Evolutionary conservation across 225 moss, liverwort and hornwort genomes (phyloP).

Genomic region (Pseudisothecium myosuroides): DNA sequence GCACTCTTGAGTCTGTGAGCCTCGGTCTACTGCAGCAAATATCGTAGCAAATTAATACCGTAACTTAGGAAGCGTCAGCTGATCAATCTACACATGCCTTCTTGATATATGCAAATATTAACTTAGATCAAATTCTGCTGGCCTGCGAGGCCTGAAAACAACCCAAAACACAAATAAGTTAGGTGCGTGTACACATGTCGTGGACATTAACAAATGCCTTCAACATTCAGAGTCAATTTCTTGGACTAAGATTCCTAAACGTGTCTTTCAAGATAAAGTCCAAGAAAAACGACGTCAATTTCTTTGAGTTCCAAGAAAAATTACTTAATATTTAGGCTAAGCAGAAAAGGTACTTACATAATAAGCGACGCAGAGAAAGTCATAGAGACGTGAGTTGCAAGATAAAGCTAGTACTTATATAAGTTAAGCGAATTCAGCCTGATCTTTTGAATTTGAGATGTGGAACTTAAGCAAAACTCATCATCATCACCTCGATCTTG

Average conservation of each 20-base stretch:
- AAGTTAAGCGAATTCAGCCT: neutral
- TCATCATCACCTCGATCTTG: neutral
- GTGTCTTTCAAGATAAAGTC: no score
- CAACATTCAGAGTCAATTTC: neutral
- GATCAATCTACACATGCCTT: slow-evolving; percentile 39
- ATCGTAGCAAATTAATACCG: neutral
- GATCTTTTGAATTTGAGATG: slow-evolving; percentile 39
- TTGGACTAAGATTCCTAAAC: neutral
- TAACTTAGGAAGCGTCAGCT: neutral
- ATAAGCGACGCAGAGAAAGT: neutral
- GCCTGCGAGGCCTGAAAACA: slow-evolving; percentile 46
- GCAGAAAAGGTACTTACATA: neutral
- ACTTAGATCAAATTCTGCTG: slow-evolving; percentile 42
- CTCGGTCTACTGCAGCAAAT: neutral
- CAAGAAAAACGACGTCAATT: no score
- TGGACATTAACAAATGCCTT: neutral
- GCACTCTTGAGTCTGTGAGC: neutral
- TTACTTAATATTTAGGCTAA: neutral
- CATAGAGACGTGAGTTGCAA: neutral
- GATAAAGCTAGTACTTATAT: neutral
- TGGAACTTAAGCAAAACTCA: slow-evolving; percentile 34
- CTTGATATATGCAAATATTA: slow-evolving; percentile 16
- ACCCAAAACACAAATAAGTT: neutral
- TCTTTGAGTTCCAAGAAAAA: neutral
- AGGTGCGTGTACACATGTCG: neutral